These are phyloP conservation scores for Puccinia coronata DNA, from an alignment of 1,284 basidiomycete genomes.

Conservation along the genomic window DNA sequence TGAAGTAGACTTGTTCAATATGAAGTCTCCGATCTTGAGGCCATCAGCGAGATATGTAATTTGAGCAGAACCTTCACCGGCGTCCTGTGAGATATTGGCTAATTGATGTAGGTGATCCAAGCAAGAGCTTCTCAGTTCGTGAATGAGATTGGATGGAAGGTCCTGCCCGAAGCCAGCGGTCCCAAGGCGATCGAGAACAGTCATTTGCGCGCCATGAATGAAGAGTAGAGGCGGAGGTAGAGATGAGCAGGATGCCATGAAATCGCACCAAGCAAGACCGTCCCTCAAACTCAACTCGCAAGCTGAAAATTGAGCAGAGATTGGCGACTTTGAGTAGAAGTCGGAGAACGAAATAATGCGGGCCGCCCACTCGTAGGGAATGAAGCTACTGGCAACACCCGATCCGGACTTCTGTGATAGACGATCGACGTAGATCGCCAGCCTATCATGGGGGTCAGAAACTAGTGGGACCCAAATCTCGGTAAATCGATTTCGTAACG, in stretches of 20 bases:
- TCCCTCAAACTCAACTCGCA: slow-evolving; percentile 72
- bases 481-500: slow-evolving; percentile 94
- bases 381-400: not conserved
- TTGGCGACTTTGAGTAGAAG: slow-evolving; percentile 73
- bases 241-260: slow-evolving; percentile 68
- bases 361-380: slow-evolving; percentile 66
- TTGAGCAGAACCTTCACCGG: not conserved
- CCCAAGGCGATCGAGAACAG: slow-evolving; percentile 60
- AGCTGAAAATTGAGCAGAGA: slow-evolving; percentile 65
- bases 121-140: slow-evolving; percentile 20
- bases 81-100: not conserved
- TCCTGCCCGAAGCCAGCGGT: slow-evolving; percentile 53
- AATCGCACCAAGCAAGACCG: slow-evolving; percentile 87
- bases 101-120: slow-evolving; percentile 22
- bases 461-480: slow-evolving; percentile 98
- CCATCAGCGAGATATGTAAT: not conserved
- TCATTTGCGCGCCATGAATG: slow-evolving; percentile 60
- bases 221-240: slow-evolving; percentile 54
- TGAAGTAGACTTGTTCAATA: not conserved
- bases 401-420: slow-evolving; percentile 63
- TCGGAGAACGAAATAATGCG: slow-evolving; percentile 76
- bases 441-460: slow-evolving; percentile 72
- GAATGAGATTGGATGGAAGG: slow-evolving; percentile 22
- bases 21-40: slow-evolving; percentile 40
- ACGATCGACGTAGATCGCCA: slow-evolving; percentile 73